These are phyloP conservation scores for Cystoderma amianthinum DNA, from an alignment of 768 basidiomycete species.

Conservation along the genomic window DNA sequence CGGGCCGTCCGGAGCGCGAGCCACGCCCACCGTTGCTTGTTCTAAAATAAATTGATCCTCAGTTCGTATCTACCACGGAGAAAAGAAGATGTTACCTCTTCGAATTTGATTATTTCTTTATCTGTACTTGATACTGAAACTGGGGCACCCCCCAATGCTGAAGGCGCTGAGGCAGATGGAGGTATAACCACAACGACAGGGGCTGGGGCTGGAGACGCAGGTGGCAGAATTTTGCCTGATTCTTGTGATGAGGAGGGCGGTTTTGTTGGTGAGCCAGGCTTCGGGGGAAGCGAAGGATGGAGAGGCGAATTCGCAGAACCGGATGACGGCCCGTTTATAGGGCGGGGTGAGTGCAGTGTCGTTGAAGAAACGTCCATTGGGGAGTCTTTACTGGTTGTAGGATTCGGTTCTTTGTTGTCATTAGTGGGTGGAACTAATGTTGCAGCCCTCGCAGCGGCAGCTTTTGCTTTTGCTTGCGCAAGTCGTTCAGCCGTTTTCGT, in stretches of 20 bases:
- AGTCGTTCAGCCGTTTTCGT: conserved; percentile 21
- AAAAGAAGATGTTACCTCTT: conserved; percentile 46
- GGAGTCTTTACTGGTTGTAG: background rate
- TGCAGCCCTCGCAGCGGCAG: conserved; percentile 12
- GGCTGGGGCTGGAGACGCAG: conserved; percentile 21
- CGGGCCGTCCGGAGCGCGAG: conserved; percentile 73
- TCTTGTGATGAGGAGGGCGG: conserved; percentile 11
- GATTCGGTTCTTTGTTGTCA: conserved; percentile 8
- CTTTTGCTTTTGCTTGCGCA: conserved; percentile 18
- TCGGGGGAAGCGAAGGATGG: conserved; percentile 69
- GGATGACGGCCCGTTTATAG: conserved; percentile 9
- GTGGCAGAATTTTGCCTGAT: background rate
- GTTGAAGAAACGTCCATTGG: background rate
- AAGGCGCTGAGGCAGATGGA: conserved; percentile 14
- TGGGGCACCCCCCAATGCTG: conserved; percentile 12
- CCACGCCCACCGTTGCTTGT: conserved; percentile 76
- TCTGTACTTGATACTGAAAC: conserved; percentile 27
- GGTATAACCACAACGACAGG: conserved; percentile 15
- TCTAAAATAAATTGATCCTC: conserved; percentile 32
- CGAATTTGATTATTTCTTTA: conserved; percentile 46
- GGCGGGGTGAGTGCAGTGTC: conserved; percentile 17
- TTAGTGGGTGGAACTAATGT: conserved; percentile 9
- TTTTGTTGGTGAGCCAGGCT: conserved; percentile 40
- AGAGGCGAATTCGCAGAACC: conserved; percentile 33
- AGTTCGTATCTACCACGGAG: conserved; percentile 4